These are phyloP conservation scores for Cercospora nicotianae DNA, from an alignment of 2,329 filamentous ascomycete species.

Conservation along the genomic window DNA sequence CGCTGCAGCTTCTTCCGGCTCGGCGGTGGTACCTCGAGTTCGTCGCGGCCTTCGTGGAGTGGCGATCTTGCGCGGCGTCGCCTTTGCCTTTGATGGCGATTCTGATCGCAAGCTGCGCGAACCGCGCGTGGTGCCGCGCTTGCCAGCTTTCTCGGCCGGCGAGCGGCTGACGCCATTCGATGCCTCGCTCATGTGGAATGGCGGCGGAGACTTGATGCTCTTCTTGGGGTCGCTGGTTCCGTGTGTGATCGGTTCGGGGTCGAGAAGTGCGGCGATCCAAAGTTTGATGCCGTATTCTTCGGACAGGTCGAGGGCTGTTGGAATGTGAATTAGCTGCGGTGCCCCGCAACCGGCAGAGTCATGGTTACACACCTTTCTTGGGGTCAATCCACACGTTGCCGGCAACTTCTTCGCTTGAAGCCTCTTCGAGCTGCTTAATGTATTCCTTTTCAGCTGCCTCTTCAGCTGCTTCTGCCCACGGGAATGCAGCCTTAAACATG, in stretches of 20 bases:
- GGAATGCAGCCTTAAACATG: constrained; percentile 90
- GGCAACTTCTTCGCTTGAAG: constrained; percentile 87
- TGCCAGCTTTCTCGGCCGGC: constrained; percentile 26
- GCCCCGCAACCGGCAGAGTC: neutral
- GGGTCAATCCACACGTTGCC: constrained; percentile 97
- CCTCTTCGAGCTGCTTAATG: constrained; percentile 78
- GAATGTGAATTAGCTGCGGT: constrained; percentile 13
- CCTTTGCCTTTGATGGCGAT: constrained; percentile 51
- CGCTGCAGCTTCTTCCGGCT: constrained; percentile 32
- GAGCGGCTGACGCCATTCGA: constrained; percentile 33
- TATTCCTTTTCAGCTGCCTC: constrained; percentile 76
- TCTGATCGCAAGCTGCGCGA: constrained; percentile 60
- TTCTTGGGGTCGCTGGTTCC: constrained; percentile 60
- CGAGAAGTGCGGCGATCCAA: constrained; percentile 91
- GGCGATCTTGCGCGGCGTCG: constrained; percentile 49
- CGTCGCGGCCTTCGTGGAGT: constrained; percentile 57
- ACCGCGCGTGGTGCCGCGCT: constrained; percentile 37
- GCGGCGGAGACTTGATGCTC: constrained; percentile 78
- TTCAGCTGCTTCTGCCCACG: constrained; percentile 65
- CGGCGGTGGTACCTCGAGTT: constrained; percentile 37
- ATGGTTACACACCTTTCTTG: constrained; percentile 55
- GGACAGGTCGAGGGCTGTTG: constrained; percentile 73
- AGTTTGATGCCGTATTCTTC: constrained; percentile 81
- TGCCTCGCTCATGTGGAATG: constrained; percentile 54
- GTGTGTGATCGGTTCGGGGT: constrained; percentile 75